phyloP scores from a whole-genome alignment of 1,284 basidiomycete species.

The Veloboletus limbatus region DNA sequence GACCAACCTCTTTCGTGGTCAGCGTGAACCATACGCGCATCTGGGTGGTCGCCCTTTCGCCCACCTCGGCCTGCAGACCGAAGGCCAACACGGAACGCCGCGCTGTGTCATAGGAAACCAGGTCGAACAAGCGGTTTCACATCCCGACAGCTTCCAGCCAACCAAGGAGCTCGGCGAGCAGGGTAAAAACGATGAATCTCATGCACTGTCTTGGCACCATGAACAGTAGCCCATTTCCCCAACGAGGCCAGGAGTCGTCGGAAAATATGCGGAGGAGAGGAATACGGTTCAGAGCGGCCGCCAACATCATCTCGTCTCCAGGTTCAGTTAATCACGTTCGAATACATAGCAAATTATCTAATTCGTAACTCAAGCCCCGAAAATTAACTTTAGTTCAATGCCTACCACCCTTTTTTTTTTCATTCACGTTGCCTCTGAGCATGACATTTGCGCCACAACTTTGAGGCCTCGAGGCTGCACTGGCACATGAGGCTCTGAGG shows the following conservation, averaged over 20 bases:
- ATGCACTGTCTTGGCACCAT: not conserved
- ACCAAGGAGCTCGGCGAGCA: conserved; percentile 5
- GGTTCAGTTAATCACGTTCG: conserved; percentile 16
- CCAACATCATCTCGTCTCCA: conserved; percentile 10
- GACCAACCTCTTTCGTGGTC: conserved; percentile 26
- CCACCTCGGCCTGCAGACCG: not conserved
- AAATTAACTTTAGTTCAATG: conserved; percentile 20
- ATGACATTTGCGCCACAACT: conserved; percentile 26
- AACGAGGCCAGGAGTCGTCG: conserved; percentile 3
- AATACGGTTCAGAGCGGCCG: not conserved
- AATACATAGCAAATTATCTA: conserved; percentile 27
- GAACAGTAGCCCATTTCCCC: not conserved
- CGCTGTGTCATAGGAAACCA: conserved; percentile 8
- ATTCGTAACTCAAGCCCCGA: conserved; percentile 16
- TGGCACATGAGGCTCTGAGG: conserved; percentile 21
- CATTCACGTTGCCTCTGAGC: conserved; percentile 23
- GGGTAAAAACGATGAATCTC: not conserved
- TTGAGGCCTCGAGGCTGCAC: conserved; percentile 30
- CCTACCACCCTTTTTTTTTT: conserved; percentile 10
- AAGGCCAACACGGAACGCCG: conserved; percentile 1
- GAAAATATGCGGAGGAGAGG: conserved; percentile 7
- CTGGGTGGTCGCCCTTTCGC: not conserved
- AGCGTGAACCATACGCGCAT: conserved; percentile 14
- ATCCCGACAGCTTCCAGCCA: conserved; percentile 1
- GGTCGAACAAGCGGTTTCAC: conserved; percentile 7